Percentiles rank a stretch among this genome's conserved stretches.
These are phyloP conservation scores for Talaromyces sp. DNA, from an alignment of 2,329 filamentous ascomycete species.

Conservation along the genomic window DNA sequence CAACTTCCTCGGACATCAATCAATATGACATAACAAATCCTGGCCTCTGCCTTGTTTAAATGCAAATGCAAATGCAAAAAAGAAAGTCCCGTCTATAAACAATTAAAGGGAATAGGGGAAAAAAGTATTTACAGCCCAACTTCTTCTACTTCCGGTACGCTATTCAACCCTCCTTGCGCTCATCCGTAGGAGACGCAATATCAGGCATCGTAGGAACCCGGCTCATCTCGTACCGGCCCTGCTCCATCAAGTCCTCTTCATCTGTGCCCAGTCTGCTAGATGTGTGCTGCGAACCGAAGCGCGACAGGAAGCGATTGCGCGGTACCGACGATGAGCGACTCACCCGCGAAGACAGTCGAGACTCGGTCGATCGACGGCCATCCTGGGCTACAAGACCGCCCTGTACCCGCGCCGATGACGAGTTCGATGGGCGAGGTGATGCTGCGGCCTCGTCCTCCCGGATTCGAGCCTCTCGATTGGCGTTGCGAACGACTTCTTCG, in stretches of 20 bases:
- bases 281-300: constrained; percentile 31
- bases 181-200: background rate
- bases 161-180: background rate
- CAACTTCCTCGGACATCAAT: background rate
- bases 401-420: constrained; percentile 16
- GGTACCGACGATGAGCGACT: constrained; percentile 40
- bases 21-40: background rate
- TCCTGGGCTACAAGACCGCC: constrained; percentile 17
- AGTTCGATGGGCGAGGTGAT: constrained; percentile 10
- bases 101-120: background rate
- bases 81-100: background rate
- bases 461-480: constrained; percentile 37
- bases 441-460: constrained; percentile 26
- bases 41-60: background rate
- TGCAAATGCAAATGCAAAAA: background rate
- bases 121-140: background rate
- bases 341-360: constrained; percentile 19
- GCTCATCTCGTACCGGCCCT: constrained; percentile 39
- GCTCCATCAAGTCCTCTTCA: constrained; percentile 42
- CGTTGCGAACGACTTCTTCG: constrained; percentile 33
- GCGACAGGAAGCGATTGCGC: constrained; percentile 59
- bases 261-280: constrained; percentile 15
- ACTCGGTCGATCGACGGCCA: constrained; percentile 17
- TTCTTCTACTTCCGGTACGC: background rate
- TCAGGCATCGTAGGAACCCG: background rate